phyloP scores from a whole-genome alignment of 2,329 filamentous ascomycete species.

The Fusarium lyarnte region DNA sequence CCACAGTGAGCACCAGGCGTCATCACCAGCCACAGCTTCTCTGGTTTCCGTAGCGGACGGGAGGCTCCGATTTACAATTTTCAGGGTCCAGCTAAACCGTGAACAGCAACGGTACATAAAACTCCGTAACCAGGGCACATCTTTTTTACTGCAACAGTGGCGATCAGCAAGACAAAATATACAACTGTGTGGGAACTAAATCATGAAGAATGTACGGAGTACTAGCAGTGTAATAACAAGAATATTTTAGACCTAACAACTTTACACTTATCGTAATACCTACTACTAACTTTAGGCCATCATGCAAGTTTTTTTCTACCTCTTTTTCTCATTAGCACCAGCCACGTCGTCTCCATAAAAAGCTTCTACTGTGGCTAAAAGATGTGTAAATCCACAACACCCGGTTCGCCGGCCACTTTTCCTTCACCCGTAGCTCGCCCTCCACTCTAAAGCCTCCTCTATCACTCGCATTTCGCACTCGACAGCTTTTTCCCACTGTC shows the following conservation, averaged over 20 bases:
- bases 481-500: conserved; percentile 6
- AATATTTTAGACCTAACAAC: background rate
- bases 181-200: background rate
- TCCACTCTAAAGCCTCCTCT: conserved; percentile 33
- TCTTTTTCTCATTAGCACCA: background rate
- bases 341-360: conserved; percentile 7
- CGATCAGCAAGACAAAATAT: background rate
- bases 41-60: conserved; percentile 8
- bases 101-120: background rate
- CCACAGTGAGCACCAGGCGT: conserved; percentile 10
- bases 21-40: conserved; percentile 24
- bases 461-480: conserved; percentile 28
- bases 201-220: background rate
- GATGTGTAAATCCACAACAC: conserved; percentile 33
- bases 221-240: no score
- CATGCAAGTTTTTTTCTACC: conserved; percentile 3
- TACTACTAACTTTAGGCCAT: background rate
- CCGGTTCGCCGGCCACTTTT: conserved; percentile 42
- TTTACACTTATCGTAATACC: background rate
- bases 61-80: conserved; percentile 17
- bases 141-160: background rate
- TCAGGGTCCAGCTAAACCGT: conserved; percentile 27
- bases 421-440: conserved; percentile 24
- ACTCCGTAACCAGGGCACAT: background rate
- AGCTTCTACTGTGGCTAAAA: conserved; percentile 13